These are phyloP conservation scores for Cenococcum geophilum DNA, from an alignment of 495 filamentous ascomycete genomes.

Conservation along the genomic window DNA sequence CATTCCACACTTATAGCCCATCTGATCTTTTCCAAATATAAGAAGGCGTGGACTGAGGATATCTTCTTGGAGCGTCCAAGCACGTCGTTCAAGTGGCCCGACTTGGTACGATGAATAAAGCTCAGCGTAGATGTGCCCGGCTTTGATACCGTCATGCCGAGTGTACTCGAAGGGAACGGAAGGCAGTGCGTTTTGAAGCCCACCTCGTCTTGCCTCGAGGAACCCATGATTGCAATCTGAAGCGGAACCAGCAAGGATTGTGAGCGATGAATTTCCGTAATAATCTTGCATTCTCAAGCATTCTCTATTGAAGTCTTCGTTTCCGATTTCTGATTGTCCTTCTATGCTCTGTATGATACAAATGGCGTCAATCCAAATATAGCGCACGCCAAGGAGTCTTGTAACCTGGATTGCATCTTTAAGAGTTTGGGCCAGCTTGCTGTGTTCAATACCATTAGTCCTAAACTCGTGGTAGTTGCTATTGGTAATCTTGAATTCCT, in stretches of 20 bases:
- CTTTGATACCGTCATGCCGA: neutral
- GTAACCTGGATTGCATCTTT: neutral
- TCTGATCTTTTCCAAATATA: neutral
- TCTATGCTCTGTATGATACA: neutral
- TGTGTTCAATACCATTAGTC: neutral
- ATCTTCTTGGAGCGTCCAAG: slow-evolving; percentile 4
- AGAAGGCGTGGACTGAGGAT: neutral
- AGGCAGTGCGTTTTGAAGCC: neutral
- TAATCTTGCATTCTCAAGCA: neutral
- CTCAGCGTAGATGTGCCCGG: neutral
- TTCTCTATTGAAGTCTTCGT: neutral
- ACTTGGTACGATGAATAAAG: neutral
- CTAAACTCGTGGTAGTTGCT: neutral
- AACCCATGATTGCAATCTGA: neutral
- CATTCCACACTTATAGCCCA: neutral
- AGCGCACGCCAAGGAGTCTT: neutral
- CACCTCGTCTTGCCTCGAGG: neutral
- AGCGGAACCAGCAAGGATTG: slow-evolving; percentile 2
- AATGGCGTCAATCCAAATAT: neutral
- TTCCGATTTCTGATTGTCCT: neutral
- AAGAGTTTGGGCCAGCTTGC: neutral
- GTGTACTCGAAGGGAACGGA: neutral
- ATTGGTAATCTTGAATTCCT: neutral
- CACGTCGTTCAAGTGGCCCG: neutral
- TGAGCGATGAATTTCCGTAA: neutral